Base-by-base conservation (phyloP, 495 filamentous ascomycete genomes). In the Aspergillus nanangensis region DNA sequence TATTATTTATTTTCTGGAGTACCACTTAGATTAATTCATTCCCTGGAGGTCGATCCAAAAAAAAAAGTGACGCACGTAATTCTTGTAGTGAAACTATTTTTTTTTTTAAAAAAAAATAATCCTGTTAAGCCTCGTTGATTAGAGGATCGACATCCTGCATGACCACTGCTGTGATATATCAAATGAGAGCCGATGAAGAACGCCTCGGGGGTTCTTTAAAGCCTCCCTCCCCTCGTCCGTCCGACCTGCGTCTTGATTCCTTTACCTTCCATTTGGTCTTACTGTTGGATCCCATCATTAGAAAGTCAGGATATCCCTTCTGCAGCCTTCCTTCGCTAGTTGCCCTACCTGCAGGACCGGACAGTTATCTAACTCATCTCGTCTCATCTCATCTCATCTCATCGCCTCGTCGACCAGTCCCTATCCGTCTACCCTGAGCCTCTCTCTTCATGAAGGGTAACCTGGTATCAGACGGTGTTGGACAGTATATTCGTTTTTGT, bases 171-270 rank as follows among this genome's bases (percentile, higher is more conserved):
- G 57, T 63, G 66, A 68, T 67, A 69, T 65, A 72, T 68, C 75
- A 75, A 77, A 76, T 78, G 74, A 68, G 70, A 73, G 66, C 56
- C 63, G 65, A 60, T 61, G 66, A 56, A 75, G 64, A 63, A 52
- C 51, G 53, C 52, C 63, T 57, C 52, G 51, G 41, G 52, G 53
- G 61, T 58, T 59, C 60, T 64, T 39, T 72, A 66, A 72, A 65
- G 60, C 46, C 55, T 58, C 52, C 45, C 47, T 58, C 33, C 57
- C 60, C 63, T 64, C 62, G 42, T 50, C 45, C 44, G 50, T 55
- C 46, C 51, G 52, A 56, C 53, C 60, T 65, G 58, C 53, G 45
- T 39, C 25, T 44, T 39, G 58, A 60, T 54, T 65, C 60, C 57
- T 44, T 36, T 49, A 44, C 53, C 48, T 48, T 49, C 51, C 53